Evolutionary conservation across 768 basidiomycete species (phyloP).

Genomic region (Leccinum disarticulatum): DNA sequence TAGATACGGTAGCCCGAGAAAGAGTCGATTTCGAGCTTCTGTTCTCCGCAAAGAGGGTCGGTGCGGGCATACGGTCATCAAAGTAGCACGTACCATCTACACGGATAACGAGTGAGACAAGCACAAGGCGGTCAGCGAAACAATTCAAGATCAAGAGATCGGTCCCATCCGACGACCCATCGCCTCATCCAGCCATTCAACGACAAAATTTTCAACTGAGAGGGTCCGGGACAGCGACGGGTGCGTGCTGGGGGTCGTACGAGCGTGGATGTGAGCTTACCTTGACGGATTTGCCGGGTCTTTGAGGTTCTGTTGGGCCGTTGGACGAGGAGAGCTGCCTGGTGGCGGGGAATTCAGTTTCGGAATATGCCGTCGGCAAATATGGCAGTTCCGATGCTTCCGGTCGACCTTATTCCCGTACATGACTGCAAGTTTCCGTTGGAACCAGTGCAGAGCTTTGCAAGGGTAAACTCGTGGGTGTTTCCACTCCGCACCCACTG

Average conservation of each 20-base stretch:
- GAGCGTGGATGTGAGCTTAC: slow-evolving; percentile 46
- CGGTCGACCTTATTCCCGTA: not conserved
- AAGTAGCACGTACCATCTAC: slow-evolving; percentile 27
- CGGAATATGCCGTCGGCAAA: slow-evolving; percentile 27
- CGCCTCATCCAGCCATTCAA: slow-evolving; percentile 43
- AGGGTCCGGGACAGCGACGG: not conserved
- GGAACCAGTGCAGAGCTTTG: too few species aligned
- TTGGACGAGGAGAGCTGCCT: slow-evolving; percentile 13
- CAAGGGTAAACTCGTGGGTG: too few species aligned
- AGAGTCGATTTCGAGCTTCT: slow-evolving; percentile 98
- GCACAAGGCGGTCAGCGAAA: slow-evolving; percentile 18
- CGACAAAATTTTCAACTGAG: slow-evolving; percentile 8
- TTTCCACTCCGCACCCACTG: too few species aligned
- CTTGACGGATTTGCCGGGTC: slow-evolving; percentile 51
- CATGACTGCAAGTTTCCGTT: too few species aligned
- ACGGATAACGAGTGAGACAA: not conserved
- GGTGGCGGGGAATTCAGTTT: slow-evolving; percentile 26
- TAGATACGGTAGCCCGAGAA: slow-evolving; percentile 99
- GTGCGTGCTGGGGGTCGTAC: slow-evolving; percentile 12
- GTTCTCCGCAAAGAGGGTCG: slow-evolving; percentile 19
- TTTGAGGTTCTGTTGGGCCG: slow-evolving; percentile 22
- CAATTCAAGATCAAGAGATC: slow-evolving; percentile 17
- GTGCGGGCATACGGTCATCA: not conserved
- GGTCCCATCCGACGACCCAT: slow-evolving; percentile 39
- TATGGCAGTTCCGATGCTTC: slow-evolving; percentile 11